phyloP scores from a whole-genome alignment of 306 rosid species.

The Quercus berberidifolia region DNA sequence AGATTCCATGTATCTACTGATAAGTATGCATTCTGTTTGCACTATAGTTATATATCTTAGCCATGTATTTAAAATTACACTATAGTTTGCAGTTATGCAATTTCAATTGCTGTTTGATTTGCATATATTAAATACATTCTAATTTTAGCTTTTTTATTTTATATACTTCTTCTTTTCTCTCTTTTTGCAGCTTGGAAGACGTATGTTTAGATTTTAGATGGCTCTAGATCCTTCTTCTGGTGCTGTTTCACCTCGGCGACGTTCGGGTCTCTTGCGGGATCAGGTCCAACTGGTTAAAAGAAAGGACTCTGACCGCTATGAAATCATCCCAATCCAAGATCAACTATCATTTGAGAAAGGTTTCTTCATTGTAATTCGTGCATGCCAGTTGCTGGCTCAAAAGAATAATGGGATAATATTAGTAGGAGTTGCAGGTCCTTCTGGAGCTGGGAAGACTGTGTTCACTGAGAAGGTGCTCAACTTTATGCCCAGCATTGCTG shows the following conservation, averaged over 20 bases:
- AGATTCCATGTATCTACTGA: background rate
- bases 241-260: slow-evolving; percentile 68
- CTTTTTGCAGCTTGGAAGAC: slow-evolving; percentile 25
- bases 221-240: slow-evolving; percentile 55
- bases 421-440: slow-evolving; percentile 98
- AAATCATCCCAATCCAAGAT: slow-evolving; percentile 76
- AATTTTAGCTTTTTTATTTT: background rate
- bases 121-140: background rate
- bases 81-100: background rate
- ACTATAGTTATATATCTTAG: background rate
- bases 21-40: background rate
- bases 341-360: slow-evolving; percentile 91
- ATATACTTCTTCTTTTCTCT: slow-evolving; percentile 6
- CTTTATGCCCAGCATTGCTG: slow-evolving; percentile 94
- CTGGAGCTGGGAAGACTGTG: slow-evolving; percentile 98
- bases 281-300: slow-evolving; percentile 79
- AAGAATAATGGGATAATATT: slow-evolving; percentile 80
- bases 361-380: slow-evolving; percentile 90
- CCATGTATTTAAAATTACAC: background rate
- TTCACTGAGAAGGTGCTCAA: slow-evolving; percentile 87
- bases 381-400: slow-evolving; percentile 90
- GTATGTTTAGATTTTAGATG: slow-evolving; percentile 39
- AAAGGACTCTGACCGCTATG: slow-evolving; percentile 76
- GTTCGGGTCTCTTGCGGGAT: slow-evolving; percentile 75
- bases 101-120: background rate